Evolutionary conservation across 805 yeast species (phyloP), one percentile per base, ranked within the genome.

Genomic region (Ogataea ramenticola): DNA sequence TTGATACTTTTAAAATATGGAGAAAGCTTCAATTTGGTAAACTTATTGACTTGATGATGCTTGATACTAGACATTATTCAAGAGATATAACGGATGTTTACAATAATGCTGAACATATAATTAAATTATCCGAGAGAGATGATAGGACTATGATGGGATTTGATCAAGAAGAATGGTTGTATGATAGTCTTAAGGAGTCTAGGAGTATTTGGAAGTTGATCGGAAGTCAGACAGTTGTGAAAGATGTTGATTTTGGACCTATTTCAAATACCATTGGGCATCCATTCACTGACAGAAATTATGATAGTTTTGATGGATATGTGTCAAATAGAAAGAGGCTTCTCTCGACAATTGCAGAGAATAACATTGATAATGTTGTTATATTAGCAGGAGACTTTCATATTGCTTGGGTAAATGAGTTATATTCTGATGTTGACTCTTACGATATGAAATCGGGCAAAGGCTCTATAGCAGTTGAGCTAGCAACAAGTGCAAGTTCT

Each of bases 301-400:
- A 52, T 41, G 60, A 55, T 45, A 49, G 53, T 16, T 56, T 56
- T 54, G 60, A 56, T 45, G 60, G 59, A 2, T 55, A 56, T 35
- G 42, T 50, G 36, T 52, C 58, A 15, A 56, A 55, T 39, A 46
- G 58, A 39, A 46, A 49, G 36, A 41, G 60, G 11, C 31, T 54
- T 33, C 22, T 53, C 16, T 47, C 46, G 9, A 47, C 52, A 22
- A 48, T 55, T 21, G 32, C 36, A 12, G 43, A 43, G 6, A 42
- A 52, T 17, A 31, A 46, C 7, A 35, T 55, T 9, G 26, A 46
- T 17, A 51, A 55, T 45, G 44, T 49, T 21, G 51, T 52, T 10
- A 35, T 55, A 14, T 38, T 55, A 4, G 48, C 55, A 21, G 60
- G 60, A 26, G 60, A 56, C 30, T 54, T 55, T 46, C 60, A 56